phyloP scores from a whole-genome alignment of 2,329 filamentous ascomycete species.

The Trichoderma endophyticum region DNA sequence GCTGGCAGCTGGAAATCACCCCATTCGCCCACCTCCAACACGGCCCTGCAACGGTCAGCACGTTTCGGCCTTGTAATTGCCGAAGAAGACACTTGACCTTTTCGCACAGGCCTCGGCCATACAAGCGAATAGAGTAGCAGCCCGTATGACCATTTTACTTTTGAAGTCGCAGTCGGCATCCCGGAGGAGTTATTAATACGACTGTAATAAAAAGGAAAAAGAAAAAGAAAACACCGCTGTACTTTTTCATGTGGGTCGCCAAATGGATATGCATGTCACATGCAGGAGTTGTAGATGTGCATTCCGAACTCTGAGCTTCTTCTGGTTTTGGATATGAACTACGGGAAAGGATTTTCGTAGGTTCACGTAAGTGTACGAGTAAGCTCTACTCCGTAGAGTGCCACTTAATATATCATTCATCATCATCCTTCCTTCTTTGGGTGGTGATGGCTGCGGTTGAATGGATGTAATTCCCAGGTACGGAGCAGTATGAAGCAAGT shows the following conservation, averaged over 20 bases:
- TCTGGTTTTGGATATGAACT: neutral
- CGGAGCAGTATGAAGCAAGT: neutral
- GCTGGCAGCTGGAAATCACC: slow-evolving; percentile 20
- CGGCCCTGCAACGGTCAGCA: neutral
- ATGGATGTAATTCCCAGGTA: neutral
- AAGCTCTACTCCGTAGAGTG: neutral
- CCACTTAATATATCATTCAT: neutral
- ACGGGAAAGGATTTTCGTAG: neutral
- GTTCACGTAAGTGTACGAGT: neutral
- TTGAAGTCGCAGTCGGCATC: neutral
- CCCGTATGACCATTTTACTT: neutral
- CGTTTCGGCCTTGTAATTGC: neutral
- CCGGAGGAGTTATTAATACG: neutral
- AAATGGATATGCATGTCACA: neutral
- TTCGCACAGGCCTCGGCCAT: neutral
- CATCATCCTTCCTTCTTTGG: neutral
- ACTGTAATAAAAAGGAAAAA: neutral
- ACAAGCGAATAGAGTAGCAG: neutral
- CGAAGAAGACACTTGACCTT: neutral
- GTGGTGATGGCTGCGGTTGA: neutral
- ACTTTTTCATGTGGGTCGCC: neutral
- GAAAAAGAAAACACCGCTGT: too few relatives aligned
- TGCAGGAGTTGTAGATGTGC: neutral
- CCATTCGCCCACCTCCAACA: slow-evolving; percentile 20
- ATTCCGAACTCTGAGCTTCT: neutral